Conservation (phyloP, 352 stramenopile genomes). For the Phytophthora pini region DNA sequence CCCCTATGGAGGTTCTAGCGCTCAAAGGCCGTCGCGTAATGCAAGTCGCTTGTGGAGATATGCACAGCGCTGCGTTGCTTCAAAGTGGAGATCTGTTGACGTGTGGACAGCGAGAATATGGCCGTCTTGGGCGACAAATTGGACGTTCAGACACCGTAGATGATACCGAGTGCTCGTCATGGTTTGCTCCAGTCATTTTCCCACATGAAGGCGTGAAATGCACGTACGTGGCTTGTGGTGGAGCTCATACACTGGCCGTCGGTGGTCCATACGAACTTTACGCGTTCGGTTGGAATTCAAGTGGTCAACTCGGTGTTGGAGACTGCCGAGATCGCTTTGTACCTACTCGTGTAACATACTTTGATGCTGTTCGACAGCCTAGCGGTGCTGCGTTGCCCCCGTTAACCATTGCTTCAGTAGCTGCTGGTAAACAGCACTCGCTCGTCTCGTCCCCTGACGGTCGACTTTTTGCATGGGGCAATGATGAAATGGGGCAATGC, state of each 20-base stretch:
- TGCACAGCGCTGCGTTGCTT: conserved; percentile 64
- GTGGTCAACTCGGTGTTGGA: conserved; percentile 68
- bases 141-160: neutral
- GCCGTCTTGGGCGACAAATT: conserved; percentile 52
- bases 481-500: conserved; percentile 78
- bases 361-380: conserved; percentile 31
- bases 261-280: conserved; percentile 44
- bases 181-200: conserved; percentile 38
- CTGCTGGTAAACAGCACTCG: conserved; percentile 64
- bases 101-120: conserved; percentile 64
- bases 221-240: conserved; percentile 66
- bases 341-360: conserved; percentile 61
- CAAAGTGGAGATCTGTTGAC: conserved; percentile 56
- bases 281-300: conserved; percentile 67
- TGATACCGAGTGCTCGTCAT: conserved; percentile 40
- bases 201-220: conserved; percentile 22
- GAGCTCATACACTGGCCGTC: conserved; percentile 64
- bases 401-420: conserved; percentile 47
- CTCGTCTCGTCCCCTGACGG: conserved; percentile 53
- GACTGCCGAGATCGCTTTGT: conserved; percentile 54
- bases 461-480: conserved; percentile 73
- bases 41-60: conserved; percentile 62
- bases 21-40: conserved; percentile 48
- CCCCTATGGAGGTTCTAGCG: conserved; percentile 60
- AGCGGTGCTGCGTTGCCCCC: conserved; percentile 1